phyloP scores from a whole-genome alignment of 371 early-diverging fungal species.

The Apophysomyces elegans region DNA sequence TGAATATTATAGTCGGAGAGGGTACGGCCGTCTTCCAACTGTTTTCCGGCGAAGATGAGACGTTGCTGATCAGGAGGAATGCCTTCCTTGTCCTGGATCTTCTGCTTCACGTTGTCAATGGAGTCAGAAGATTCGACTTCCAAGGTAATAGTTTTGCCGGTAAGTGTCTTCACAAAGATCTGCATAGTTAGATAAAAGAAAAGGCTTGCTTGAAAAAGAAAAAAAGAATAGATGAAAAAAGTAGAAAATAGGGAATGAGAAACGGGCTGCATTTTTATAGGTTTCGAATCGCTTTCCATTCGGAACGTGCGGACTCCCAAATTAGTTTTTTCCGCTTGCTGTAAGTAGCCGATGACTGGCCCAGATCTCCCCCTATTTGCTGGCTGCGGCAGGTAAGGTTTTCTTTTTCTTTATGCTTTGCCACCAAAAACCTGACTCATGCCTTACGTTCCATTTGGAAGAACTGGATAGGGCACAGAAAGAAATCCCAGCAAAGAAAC shows the following conservation, averaged over 20 bases:
- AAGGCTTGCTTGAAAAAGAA: neutral
- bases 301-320: neutral
- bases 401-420: no score
- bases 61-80: constrained; percentile 99
- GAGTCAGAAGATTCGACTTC: constrained; percentile 85
- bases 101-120: constrained; percentile 91
- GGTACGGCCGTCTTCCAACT: constrained; percentile 95
- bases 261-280: neutral
- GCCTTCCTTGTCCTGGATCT: constrained; percentile 97
- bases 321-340: constrained; percentile 6
- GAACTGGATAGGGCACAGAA: no score
- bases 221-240: neutral
- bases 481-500: no score
- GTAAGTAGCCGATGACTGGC: neutral
- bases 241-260: neutral
- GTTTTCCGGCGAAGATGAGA: constrained; percentile 98
- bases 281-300: neutral
- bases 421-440: no score
- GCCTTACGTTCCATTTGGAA: no score
- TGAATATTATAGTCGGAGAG: constrained; percentile 84
- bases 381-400: no score
- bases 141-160: constrained; percentile 86
- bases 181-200: constrained; percentile 19
- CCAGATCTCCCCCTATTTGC: neutral
- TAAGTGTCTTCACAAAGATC: constrained; percentile 81